phyloP scores from a whole-genome alignment of 768 basidiomycete genomes.

The Hygrophoropsis aurantiaca region DNA sequence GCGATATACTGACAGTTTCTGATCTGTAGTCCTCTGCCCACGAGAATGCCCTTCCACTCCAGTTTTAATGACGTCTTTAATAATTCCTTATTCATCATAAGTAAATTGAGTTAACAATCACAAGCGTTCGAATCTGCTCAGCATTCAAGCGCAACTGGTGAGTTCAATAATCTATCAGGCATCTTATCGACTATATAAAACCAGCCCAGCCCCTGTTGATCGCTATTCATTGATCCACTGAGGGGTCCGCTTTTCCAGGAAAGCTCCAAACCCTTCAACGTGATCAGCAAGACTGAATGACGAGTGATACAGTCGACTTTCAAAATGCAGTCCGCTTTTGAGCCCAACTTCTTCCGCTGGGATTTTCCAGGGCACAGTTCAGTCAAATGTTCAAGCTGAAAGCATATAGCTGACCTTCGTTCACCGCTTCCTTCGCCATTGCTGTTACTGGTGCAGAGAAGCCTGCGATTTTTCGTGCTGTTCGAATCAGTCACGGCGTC shows the following conservation, averaged over 20 bases:
- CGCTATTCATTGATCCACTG: conserved; percentile 41
- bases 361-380: too few relatives aligned
- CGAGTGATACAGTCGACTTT: conserved; percentile 49
- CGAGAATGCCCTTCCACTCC: too few relatives aligned
- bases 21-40: too few relatives aligned
- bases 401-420: conserved; percentile 32
- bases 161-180: too few relatives aligned
- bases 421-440: conserved; percentile 53
- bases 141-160: too few relatives aligned
- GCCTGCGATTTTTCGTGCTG: conserved; percentile 30
- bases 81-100: too few relatives aligned
- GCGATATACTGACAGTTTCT: too few relatives aligned
- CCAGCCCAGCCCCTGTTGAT: too few relatives aligned
- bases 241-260: conserved; percentile 47
- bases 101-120: too few relatives aligned
- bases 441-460: conserved; percentile 30
- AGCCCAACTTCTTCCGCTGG: conserved; percentile 48
- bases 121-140: too few relatives aligned
- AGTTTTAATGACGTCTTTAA: too few relatives aligned
- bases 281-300: conserved; percentile 51
- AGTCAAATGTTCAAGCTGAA: not conserved
- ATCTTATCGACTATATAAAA: too few relatives aligned
- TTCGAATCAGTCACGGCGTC: not conserved
- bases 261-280: conserved; percentile 48
- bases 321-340: conserved; percentile 43